These are phyloP conservation scores for Plectranthus barbatus DNA, from an alignment of 257 asterid species.

Conservation along the genomic window DNA sequence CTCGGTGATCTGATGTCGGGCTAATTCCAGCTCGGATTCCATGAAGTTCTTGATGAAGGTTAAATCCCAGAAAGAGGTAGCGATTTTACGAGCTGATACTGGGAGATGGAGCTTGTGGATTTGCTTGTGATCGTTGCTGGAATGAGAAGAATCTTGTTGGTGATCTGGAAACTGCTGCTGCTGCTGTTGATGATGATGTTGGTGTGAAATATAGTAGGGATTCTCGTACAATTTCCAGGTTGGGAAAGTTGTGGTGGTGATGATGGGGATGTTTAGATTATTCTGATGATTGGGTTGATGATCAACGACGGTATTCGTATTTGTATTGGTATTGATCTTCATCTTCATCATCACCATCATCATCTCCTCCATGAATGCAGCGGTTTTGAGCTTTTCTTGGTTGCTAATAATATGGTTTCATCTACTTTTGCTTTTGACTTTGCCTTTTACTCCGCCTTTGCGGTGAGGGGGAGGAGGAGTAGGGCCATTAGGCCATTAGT, in stretches of 20 bases:
- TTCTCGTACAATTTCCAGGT: too few relatives aligned
- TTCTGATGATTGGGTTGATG: not conserved
- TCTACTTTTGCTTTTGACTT: conserved; percentile 14
- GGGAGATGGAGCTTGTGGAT: conserved; percentile 75
- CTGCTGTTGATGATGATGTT: conserved; percentile 15
- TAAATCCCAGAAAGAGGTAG: conserved; percentile 70
- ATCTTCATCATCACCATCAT: conserved; percentile 59
- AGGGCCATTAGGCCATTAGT: conserved; percentile 25
- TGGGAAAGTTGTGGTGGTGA: conserved; percentile 11
- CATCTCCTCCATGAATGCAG: too few relatives aligned
- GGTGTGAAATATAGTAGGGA: conserved; percentile 60
- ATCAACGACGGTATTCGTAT: not conserved
- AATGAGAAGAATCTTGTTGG: too few relatives aligned
- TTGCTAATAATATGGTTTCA: not conserved
- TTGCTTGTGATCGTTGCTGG: conserved; percentile 21
- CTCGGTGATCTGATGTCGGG: conserved; percentile 34
- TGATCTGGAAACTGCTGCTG: not conserved
- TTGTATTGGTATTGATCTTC: not conserved
- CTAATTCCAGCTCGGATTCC: conserved; percentile 57
- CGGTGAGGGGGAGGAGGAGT: conserved; percentile 25
- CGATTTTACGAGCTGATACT: conserved; percentile 53
- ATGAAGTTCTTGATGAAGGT: too few relatives aligned
- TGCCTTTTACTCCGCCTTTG: not conserved
- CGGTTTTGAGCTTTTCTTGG: too few relatives aligned
- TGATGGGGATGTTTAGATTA: conserved; percentile 23